Conservation (phyloP, 192 early-diverging fungal species). For the Dissophora globulifera region DNA sequence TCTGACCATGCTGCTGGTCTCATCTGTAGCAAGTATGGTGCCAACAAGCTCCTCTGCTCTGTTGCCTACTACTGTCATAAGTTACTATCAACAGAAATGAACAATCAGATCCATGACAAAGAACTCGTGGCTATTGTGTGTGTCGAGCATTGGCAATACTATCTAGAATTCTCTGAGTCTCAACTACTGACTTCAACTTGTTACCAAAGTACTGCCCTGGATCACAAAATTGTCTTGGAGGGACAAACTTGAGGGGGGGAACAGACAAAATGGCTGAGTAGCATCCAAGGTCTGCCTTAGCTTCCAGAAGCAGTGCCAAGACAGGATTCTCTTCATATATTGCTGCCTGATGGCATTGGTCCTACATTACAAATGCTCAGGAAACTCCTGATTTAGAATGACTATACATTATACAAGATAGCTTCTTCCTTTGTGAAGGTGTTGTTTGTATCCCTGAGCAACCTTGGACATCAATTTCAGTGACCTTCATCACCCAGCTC, state of each 20-base stretch:
- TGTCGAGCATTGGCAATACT: constrained; percentile 40
- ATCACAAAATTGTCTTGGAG: constrained; percentile 38
- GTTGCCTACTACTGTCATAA: constrained; percentile 27
- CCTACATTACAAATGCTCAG: not conserved
- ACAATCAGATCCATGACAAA: constrained; percentile 30
- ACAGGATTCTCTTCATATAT: not conserved
- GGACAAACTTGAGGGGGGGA: too few species aligned
- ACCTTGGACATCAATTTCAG: constrained; percentile 54
- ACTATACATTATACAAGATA: constrained; percentile 6
- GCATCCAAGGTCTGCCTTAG: constrained; percentile 1
- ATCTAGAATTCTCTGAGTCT: constrained; percentile 1
- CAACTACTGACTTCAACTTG: constrained; percentile 23
- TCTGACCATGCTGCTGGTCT: constrained; percentile 52
- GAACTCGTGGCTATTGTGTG: constrained; percentile 35
- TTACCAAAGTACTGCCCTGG: constrained; percentile 32
- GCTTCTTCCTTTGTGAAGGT: constrained; percentile 14
- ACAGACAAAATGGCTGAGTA: too few species aligned
- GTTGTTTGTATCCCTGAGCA: constrained; percentile 29
- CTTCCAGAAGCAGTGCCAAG: too few species aligned
- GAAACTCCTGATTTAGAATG: not conserved
- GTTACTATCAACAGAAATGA: constrained; percentile 19
- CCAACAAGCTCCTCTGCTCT: not conserved
- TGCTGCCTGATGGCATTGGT: not conserved
- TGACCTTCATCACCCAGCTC: constrained; percentile 57
- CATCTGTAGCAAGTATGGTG: constrained; percentile 46